Conservation (phyloP, 2,329 filamentous ascomycete species). For the Dactylellina cionopaga region DNA sequence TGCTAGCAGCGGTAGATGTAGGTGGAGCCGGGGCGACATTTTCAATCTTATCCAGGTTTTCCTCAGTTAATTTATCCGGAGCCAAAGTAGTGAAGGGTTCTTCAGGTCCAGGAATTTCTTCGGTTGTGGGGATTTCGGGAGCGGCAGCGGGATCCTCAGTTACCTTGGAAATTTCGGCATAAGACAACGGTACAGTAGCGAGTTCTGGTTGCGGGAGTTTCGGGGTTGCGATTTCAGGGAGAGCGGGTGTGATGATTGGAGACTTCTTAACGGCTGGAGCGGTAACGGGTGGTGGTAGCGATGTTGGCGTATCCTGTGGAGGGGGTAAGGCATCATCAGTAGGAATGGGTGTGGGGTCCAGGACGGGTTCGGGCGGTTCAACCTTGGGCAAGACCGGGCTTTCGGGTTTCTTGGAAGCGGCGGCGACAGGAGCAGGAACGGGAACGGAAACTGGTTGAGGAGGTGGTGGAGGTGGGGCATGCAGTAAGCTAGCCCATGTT, state of each 20-base stretch:
- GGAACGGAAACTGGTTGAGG: constrained; percentile 14
- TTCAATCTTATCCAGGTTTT: constrained; percentile 89
- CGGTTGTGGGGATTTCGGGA: constrained; percentile 54
- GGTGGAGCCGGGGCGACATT: constrained; percentile 80
- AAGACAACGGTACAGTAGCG: constrained; percentile 58
- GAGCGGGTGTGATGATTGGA: constrained; percentile 62
- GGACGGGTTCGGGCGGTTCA: constrained; percentile 55
- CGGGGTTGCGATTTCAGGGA: constrained; percentile 56
- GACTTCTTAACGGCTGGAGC: constrained; percentile 63
- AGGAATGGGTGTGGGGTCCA: constrained; percentile 57
- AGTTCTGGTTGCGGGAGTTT: constrained; percentile 58
- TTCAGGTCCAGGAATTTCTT: constrained; percentile 59
- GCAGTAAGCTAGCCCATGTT: constrained; percentile 63
- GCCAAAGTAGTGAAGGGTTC: constrained; percentile 64
- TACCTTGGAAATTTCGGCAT: constrained; percentile 54
- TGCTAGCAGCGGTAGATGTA: constrained; percentile 87
- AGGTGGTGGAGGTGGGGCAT: constrained; percentile 31
- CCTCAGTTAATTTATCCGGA: constrained; percentile 75
- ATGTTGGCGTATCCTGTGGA: constrained; percentile 61
- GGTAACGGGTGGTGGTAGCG: constrained; percentile 63
- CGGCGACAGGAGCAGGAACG: constrained; percentile 48
- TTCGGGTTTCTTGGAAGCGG: constrained; percentile 59
- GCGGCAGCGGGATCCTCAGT: constrained; percentile 53
- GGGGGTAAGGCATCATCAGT: constrained; percentile 62
- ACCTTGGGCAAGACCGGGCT: constrained; percentile 54